These are phyloP conservation scores for Vaccinium macrocarpon DNA, from an alignment of 148 eudicot species.

Conservation along the genomic window DNA sequence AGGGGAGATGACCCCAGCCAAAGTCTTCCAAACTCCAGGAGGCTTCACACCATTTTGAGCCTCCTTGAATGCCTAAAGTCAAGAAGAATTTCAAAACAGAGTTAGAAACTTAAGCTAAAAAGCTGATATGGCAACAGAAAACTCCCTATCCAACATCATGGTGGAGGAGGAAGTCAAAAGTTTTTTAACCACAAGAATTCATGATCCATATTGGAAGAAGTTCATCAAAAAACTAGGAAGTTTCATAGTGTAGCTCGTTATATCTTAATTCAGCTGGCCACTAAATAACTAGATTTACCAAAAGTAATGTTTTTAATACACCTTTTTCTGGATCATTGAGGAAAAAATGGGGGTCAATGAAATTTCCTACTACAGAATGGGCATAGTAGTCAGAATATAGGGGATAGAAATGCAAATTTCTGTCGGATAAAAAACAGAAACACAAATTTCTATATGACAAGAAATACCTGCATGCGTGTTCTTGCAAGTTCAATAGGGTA, in stretches of 20 bases:
- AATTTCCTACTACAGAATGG: background rate
- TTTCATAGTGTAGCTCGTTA: background rate
- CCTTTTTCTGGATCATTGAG: background rate
- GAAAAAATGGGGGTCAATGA: background rate
- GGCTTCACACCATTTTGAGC: conserved; percentile 56
- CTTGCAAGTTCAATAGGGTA: conserved; percentile 92
- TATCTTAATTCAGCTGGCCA: background rate
- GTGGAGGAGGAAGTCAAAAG: background rate
- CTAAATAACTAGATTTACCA: background rate
- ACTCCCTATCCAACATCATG: background rate
- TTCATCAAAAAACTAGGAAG: background rate
- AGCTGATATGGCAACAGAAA: background rate
- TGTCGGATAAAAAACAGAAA: background rate
- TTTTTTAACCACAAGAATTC: background rate
- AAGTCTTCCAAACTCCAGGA: conserved; percentile 83
- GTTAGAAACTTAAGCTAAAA: conserved; percentile 9
- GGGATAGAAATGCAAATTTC: too few relatives aligned
- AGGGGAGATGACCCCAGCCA: conserved; percentile 54
- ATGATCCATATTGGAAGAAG: background rate
- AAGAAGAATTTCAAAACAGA: background rate
- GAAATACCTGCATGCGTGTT: conserved; percentile 92
- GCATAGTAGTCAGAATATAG: background rate
- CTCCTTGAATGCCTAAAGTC: conserved; percentile 66
- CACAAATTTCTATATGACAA: background rate
- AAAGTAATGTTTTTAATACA: background rate